Evolutionary conservation across 1,284 basidiomycete genomes (phyloP).

Genomic region (Pseudozyma sp.): DNA sequence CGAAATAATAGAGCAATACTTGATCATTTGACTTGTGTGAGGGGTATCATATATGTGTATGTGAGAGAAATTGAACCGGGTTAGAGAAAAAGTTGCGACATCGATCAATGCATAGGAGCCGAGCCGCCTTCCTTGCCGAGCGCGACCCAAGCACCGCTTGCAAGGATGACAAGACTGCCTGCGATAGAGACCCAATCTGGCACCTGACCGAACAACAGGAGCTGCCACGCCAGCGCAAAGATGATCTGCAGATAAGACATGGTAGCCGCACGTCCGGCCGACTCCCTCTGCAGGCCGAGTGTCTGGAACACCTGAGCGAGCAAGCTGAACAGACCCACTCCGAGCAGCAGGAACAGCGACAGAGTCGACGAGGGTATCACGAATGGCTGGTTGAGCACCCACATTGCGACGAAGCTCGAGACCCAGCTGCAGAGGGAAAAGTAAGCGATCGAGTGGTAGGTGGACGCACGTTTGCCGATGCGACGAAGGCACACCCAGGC

Average conservation of each 20-base stretch:
- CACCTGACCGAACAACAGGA: constrained; percentile 29
- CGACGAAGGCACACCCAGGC: constrained; percentile 78
- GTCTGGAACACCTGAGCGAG: constrained; percentile 54
- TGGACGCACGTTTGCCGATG: constrained; percentile 79
- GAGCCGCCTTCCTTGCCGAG: constrained; percentile 24
- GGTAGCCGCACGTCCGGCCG: constrained; percentile 45
- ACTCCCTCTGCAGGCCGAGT: constrained; percentile 53
- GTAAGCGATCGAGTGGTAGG: constrained; percentile 77
- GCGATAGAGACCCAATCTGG: constrained; percentile 39
- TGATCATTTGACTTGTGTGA: constrained; percentile 1
- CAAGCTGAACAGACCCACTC: constrained; percentile 51
- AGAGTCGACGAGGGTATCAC: constrained; percentile 31
- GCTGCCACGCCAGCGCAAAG: constrained; percentile 43
- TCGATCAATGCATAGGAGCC: constrained; percentile 26
- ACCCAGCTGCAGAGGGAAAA: constrained; percentile 77
- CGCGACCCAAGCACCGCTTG: constrained; percentile 43
- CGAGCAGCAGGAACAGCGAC: constrained; percentile 35
- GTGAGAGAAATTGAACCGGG: background rate
- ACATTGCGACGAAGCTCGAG: constrained; percentile 70
- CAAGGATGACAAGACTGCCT: constrained; percentile 42
- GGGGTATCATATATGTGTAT: constrained; percentile 20
- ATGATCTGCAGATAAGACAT: constrained; percentile 53
- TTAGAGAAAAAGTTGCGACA: no score
- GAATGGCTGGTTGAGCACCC: constrained; percentile 31
- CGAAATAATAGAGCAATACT: background rate